Evolutionary conservation across 257 asterid genomes (phyloP), one percentile per base, ranked within the genome.

Genomic region (Linderniella brevidens): DNA sequence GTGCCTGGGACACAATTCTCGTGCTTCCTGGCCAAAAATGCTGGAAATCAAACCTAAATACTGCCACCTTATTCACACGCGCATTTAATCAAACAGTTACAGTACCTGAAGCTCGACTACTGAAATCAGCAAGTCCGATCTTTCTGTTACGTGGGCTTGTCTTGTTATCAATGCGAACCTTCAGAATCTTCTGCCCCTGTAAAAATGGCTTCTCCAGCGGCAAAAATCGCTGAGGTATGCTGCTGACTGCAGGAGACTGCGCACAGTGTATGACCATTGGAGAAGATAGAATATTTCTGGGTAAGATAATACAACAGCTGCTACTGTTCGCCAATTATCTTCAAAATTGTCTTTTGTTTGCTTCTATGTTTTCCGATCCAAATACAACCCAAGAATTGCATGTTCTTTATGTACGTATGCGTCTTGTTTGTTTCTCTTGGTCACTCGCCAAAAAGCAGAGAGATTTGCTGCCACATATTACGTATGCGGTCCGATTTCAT

Each of bases 31-130:
- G 43, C 3, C 16, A 38, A 14, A 11, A 13, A 4, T 20, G 42
- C 8, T 11, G 11, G 37, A 42, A 8, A 48, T 25, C 36, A 49
- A 46, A 4, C 37, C 50, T 37, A 38, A 51, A 11, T 8, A 16
- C 10, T 3, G 11, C 29, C 29, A n/a, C 10, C 17, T 11, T 2
- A 45, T 1, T 13, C 13, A 15, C 29, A 6, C 32, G 32, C 32
- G 32, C 32, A 25, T 25, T 25, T 25, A 6, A 25, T 25, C 32
- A 25, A 25, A 25, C 32, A 25, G 4, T 6, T 25, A 25, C 32
- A 25, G 32, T 68, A 82, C 96, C 94, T 68, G 86, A 64, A 38
- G 63, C 42, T 19, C 58, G 79, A 71, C 84, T 67, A 49, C 71
- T 57, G 19, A 29, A 70, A 68, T 71, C 58, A 63, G 64, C 51